Percentiles rank a stretch among this genome's conserved stretches.
Conservation (phyloP, 139 green algal species). For the Chlamydomonas asymmetrica region DNA sequence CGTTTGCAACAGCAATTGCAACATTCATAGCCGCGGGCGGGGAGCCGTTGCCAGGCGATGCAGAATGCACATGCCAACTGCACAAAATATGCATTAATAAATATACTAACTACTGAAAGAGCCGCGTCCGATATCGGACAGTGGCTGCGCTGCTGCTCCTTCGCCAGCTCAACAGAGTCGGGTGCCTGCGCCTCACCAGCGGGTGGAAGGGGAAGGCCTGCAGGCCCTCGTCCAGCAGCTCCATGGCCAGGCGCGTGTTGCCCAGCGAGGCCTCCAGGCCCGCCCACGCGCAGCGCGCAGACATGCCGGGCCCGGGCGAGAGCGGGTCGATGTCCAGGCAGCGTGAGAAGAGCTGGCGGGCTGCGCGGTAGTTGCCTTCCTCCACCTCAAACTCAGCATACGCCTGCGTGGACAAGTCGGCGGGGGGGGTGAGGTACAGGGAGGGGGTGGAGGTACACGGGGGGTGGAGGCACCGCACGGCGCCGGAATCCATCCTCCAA, state of each 20-base stretch:
- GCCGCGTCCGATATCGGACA: too few species aligned
- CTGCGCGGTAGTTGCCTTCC: conserved; percentile 16
- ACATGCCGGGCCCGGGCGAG: conserved; percentile 8
- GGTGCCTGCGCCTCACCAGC: background rate
- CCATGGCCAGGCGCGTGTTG: conserved; percentile 2
- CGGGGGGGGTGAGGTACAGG: background rate
- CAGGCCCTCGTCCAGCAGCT: conserved; percentile 30
- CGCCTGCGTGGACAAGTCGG: background rate
- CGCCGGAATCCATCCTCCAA: too few species aligned
- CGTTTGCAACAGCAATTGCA: too few species aligned
- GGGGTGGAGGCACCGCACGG: too few species aligned
- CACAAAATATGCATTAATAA: too few species aligned
- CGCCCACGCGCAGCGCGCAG: conserved; percentile 28
- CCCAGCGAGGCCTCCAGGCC: conserved; percentile 28
- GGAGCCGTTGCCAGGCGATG: conserved; percentile 2
- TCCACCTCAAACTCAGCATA: conserved; percentile 37
- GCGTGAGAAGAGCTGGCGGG: conserved; percentile 21
- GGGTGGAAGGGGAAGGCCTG: conserved; percentile 5
- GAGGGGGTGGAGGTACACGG: background rate
- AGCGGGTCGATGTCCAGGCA: conserved; percentile 22
- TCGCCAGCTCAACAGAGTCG: too few species aligned
- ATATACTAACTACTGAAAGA: too few species aligned
- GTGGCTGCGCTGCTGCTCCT: too few species aligned
- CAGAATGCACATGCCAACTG: background rate
- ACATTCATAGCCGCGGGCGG: too few species aligned